A percentile compares a stretch with the other conserved stretches of the same genome.
Conservation (phyloP, 2,329 filamentous ascomycete species). For the Camillea tinctor region DNA sequence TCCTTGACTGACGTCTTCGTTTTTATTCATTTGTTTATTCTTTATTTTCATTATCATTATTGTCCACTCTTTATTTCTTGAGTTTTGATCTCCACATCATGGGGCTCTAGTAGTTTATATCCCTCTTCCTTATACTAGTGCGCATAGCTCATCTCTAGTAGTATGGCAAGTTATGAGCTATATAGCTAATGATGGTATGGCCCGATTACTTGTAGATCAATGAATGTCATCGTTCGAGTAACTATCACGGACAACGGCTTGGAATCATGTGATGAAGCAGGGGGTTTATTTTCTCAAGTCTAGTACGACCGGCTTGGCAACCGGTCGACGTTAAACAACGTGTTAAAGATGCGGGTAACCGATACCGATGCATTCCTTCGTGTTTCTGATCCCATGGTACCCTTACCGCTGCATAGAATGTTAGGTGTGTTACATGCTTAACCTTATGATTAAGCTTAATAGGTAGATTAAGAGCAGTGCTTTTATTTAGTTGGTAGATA, state of each 20-base stretch:
- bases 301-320: background rate
- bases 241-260: background rate
- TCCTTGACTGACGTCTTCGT: background rate
- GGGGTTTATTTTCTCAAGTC: background rate
- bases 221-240: background rate
- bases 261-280: background rate
- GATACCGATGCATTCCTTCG: background rate
- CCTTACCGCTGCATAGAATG: too few species aligned
- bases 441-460: background rate
- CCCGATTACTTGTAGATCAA: background rate
- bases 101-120: too few species aligned
- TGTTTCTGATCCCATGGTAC: too few species aligned
- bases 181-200: too few species aligned
- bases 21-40: background rate
- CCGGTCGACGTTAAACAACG: background rate
- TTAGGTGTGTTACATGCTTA: background rate
- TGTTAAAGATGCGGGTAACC: background rate
- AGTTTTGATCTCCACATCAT: background rate
- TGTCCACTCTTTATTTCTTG: background rate
- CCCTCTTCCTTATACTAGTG: too few species aligned
- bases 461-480: too few species aligned
- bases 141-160: too few species aligned
- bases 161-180: too few species aligned
- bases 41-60: background rate
- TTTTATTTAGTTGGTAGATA: too few species aligned